These are phyloP conservation scores for Anthracocystis panici-leucophaei DNA, from an alignment of 1,284 basidiomycete genomes.

Conservation along the genomic window DNA sequence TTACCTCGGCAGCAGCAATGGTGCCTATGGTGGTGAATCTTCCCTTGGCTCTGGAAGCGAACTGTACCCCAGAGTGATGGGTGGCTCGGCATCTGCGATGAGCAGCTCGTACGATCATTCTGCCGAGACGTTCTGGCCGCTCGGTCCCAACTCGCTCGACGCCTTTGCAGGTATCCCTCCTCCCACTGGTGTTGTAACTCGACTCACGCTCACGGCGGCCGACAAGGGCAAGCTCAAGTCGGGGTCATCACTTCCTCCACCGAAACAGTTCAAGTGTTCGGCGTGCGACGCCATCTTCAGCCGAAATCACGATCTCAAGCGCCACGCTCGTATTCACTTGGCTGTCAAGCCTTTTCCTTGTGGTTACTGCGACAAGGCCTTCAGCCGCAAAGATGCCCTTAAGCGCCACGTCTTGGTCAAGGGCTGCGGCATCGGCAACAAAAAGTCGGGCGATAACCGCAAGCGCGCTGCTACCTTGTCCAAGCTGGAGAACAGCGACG, in stretches of 20 bases:
- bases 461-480: constrained; percentile 41
- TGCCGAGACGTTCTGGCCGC: constrained; percentile 39
- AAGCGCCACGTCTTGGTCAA: constrained; percentile 63
- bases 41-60: constrained; percentile 20
- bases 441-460: constrained; percentile 40
- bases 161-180: constrained; percentile 45
- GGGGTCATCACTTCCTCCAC: constrained; percentile 35
- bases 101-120: constrained; percentile 28
- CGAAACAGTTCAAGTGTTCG: constrained; percentile 59
- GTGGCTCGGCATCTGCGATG: constrained; percentile 14
- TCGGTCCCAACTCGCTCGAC: constrained; percentile 42
- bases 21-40: constrained; percentile 28
- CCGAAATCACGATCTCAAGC: constrained; percentile 65
- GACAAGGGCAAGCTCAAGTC: constrained; percentile 39
- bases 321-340: constrained; percentile 65
- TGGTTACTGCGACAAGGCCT: constrained; percentile 58
- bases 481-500: constrained; percentile 38
- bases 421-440: constrained; percentile 53
- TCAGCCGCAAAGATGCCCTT: constrained; percentile 64
- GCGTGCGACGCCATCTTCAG: constrained; percentile 62
- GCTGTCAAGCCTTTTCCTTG: constrained; percentile 64
- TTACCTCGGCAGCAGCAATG: constrained; percentile 24
- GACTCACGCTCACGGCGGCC: constrained; percentile 38
- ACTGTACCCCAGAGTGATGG: constrained; percentile 23
- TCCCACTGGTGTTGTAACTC: constrained; percentile 20